Percentiles rank a stretch among this genome's conserved stretches.
These are phyloP conservation scores for Ampelomyces quisqualis DNA, from an alignment of 2,329 filamentous ascomycete genomes.

Conservation along the genomic window DNA sequence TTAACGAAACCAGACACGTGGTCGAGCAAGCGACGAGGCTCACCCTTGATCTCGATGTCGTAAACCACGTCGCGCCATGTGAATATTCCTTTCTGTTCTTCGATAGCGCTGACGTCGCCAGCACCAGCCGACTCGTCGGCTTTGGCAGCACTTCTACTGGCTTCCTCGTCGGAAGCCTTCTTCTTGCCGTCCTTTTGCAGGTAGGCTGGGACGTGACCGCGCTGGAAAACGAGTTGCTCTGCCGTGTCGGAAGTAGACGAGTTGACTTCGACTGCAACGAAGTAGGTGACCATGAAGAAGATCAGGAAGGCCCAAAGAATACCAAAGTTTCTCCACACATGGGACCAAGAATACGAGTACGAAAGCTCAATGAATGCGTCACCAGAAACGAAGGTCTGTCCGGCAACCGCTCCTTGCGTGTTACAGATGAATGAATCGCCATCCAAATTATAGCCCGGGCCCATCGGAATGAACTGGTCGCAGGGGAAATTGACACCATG, in stretches of 20 bases:
- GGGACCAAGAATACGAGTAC: constrained; percentile 45
- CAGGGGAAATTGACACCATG: constrained; percentile 38
- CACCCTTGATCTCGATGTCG: constrained; percentile 45
- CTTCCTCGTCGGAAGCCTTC: constrained; percentile 39
- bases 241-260: constrained; percentile 63
- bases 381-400: constrained; percentile 42
- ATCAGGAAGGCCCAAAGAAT: constrained; percentile 66
- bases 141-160: constrained; percentile 28
- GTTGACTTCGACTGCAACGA: constrained; percentile 65
- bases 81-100: constrained; percentile 47
- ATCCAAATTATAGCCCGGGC: constrained; percentile 33
- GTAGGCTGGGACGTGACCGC: constrained; percentile 48
- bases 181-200: constrained; percentile 36
- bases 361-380: constrained; percentile 39
- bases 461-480: constrained; percentile 43
- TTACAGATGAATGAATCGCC: constrained; percentile 43
- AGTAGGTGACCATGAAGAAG: constrained; percentile 64
- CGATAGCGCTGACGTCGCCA: constrained; percentile 43
- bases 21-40: constrained; percentile 55
- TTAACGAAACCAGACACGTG: constrained; percentile 58
- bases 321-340: constrained; percentile 44
- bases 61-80: constrained; percentile 41
- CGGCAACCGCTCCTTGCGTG: constrained; percentile 43
- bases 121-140: constrained; percentile 34
- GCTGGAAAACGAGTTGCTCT: constrained; percentile 66